Evolutionary conservation across 2,329 filamentous ascomycete genomes (phyloP), one percentile per base, ranked within the genome.

Genomic region (Talaromyces piceae): DNA sequence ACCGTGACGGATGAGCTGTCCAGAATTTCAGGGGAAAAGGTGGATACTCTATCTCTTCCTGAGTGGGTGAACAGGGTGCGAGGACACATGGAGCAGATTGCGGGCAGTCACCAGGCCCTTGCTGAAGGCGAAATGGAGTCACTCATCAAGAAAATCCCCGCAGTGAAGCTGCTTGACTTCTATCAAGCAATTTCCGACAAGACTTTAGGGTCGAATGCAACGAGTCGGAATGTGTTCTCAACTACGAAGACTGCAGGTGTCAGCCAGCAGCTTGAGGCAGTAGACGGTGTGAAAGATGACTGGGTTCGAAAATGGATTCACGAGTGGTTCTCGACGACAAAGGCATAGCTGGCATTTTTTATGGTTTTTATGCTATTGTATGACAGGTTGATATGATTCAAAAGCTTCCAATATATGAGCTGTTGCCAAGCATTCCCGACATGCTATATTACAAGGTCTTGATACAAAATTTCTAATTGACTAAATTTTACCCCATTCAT

Each of bases 231-330:
- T 16, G 20, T 25, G 39, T 43, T 43, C 7, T 12, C 20, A 13
- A 59, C 57, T 3, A 54, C 47, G 1, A n/a, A 31, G 41, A 70
- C 66, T 49, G 12, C 55, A 4, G 20, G 25, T 12, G 11, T 12
- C 39, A 43, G 39, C 20, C 20, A 43, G 22, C 61, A 57, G 4
- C 49, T 71, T 22, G 54, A 57, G 13, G 33, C 47, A 1, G 51
- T 70, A 46, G 45, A 57, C 7, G 56, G 60, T 2, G 56, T 72
- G 1, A 61, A 56, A 18, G 8, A 46, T 1, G 58, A 63, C 20
- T 71, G 62, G 67, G 59, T 72, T 54, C 44, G 49, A 5, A 64
- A 63, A 49, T 72, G 67, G 67, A 53, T 70, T 23, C 31, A 53
- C 0, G 63, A 70, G 50, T 72, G 65, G 70, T 50, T 54, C 20